Base-by-base conservation (phyloP, 2,329 filamentous ascomycete species). In the Fusarium nematophilum region DNA sequence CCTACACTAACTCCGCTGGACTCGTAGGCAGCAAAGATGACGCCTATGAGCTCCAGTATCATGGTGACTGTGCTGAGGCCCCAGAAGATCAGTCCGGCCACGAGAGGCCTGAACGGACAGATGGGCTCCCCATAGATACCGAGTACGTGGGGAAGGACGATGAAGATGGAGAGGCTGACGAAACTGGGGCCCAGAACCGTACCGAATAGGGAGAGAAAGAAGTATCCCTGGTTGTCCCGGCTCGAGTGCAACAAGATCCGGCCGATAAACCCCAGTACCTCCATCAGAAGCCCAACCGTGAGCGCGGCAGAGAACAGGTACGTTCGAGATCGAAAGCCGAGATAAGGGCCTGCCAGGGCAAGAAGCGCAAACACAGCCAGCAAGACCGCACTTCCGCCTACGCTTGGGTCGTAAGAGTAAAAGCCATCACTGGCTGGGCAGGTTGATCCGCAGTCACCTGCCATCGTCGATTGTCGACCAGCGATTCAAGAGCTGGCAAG, bases 161-260 rank as follows among this genome's bases (percentile, higher is more conserved):
- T 68, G 47, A 79, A 82, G 23, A 82, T 69, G 21, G 80, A 76
- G 9, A 74, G 71, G 9, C 75, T 76, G 57, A 83, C 75, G 31
- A 82, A 70, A 3, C 77, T 78, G 13, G 82, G 79, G 1, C 81
- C 82, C 29, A 81, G 66, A 15, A 79, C 70, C 2, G 80, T 82
- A 14, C 82, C 81, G 10, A 81, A 59, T 26, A 83, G 66, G 51
- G 74, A 82, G 5, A 84, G 59, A 9, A 75, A 69, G 57, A 83
- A 82, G 53, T 71, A 75, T 3, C 68, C 66, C 40, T 72, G 70
- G 53, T 68, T 75, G 31, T 71, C 69, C 8, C 67, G 65, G 23
- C 73, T 62, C 7, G 63, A 68, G 34, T 73, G 72, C 10, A 83
- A 73, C 25, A 83, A 65, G 6, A 83, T 50, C 30, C 79, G 76